phyloP scores from a whole-genome alignment of 2,329 filamentous ascomycete genomes.

The Paecilomyces niveus region DNA sequence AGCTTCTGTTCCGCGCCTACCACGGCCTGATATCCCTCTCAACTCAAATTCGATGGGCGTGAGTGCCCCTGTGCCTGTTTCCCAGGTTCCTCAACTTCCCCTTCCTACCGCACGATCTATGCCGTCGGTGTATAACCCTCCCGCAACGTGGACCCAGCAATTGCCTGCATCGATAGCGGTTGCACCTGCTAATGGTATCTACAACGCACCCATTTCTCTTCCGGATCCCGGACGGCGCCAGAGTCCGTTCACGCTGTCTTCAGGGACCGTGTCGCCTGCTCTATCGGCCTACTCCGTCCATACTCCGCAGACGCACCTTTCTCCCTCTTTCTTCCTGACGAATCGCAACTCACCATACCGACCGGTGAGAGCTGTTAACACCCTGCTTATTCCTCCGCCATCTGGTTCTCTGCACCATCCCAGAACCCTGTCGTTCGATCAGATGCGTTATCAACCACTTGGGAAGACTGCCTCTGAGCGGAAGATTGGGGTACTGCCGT shows the following conservation, averaged over 20 bases:
- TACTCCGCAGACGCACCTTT: constrained; percentile 64
- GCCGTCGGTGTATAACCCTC: constrained; percentile 63
- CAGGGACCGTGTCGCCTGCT: constrained; percentile 59
- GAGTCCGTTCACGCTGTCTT: constrained; percentile 46
- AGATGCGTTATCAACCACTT: constrained; percentile 79
- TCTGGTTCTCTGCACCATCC: constrained; percentile 72
- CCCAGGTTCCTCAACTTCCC: constrained; percentile 59
- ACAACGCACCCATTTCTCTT: constrained; percentile 21
- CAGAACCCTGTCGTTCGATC: constrained; percentile 54
- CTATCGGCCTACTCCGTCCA: constrained; percentile 56
- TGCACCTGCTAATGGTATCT: constrained; percentile 22
- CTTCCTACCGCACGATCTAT: constrained; percentile 63
- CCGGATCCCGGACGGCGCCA: constrained; percentile 38
- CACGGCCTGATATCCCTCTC: constrained; percentile 64
- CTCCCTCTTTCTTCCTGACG: constrained; percentile 78
- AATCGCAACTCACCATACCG: constrained; percentile 89
- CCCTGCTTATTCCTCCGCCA: constrained; percentile 80
- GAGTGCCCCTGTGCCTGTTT: constrained; percentile 33
- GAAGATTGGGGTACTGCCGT: constrained; percentile 60
- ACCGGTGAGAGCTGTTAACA: constrained; percentile 81
- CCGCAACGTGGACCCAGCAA: constrained; percentile 44
- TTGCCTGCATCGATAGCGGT: constrained; percentile 27
- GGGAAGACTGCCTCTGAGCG: constrained; percentile 62
- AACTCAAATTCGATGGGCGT: constrained; percentile 44
- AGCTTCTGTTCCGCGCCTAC: constrained; percentile 48